Conservation (phyloP, 257 asterid species). For the Thymus quinquecostatus region DNA sequence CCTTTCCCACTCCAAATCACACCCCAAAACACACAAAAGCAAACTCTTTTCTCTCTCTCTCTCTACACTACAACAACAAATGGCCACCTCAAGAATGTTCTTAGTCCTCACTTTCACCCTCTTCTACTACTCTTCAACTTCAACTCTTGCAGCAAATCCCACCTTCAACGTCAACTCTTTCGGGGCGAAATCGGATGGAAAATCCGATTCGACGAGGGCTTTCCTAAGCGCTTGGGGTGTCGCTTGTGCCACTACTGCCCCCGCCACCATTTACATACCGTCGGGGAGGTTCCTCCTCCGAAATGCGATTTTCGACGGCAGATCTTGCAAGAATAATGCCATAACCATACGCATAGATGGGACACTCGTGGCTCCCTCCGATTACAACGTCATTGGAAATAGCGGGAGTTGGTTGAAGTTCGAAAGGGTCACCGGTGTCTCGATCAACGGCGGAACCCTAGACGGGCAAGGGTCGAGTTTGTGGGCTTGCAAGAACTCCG, state of each 20-base stretch:
- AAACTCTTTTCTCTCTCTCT: not conserved
- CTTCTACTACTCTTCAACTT: conserved; percentile 12
- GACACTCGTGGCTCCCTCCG: conserved; percentile 57
- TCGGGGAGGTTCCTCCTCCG: conserved; percentile 47
- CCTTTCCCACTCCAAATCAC: not conserved
- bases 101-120: conserved; percentile 27
- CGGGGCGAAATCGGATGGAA: conserved; percentile 54
- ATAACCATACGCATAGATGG: conserved; percentile 53
- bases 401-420: conserved; percentile 53
- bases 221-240: conserved; percentile 52
- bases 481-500: conserved; percentile 60
- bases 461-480: conserved; percentile 43
- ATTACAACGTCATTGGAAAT: conserved; percentile 45
- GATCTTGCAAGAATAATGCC: conserved; percentile 42
- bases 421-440: conserved; percentile 53
- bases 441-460: conserved; percentile 57
- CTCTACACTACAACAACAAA: not conserved
- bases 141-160: conserved; percentile 33
- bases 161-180: conserved; percentile 37
- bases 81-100: conserved; percentile 25
- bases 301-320: conserved; percentile 34
- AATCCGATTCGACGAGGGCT: conserved; percentile 44
- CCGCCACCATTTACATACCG: conserved; percentile 52
- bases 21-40: conserved; percentile 2
- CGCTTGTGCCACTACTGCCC: conserved; percentile 44